These are phyloP conservation scores for Lipomyces spencermartinsiae DNA, from an alignment of 805 yeast species.

Conservation along the genomic window DNA sequence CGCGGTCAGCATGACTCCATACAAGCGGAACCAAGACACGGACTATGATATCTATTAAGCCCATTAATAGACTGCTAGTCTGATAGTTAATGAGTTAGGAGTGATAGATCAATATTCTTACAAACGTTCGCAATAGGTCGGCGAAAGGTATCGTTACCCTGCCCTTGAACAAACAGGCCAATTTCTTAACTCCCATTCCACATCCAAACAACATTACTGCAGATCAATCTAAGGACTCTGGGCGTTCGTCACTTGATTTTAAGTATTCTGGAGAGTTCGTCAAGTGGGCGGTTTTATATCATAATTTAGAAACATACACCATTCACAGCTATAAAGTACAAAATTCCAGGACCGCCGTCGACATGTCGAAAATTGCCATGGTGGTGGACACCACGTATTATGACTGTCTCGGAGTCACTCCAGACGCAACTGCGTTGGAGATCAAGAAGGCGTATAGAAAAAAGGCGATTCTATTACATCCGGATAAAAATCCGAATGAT, in stretches of 20 bases:
- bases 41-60: too few relatives aligned
- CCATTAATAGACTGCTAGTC: too few relatives aligned
- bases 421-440: constrained; percentile 76
- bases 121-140: too few relatives aligned
- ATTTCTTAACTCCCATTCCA: neutral
- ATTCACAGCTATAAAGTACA: neutral
- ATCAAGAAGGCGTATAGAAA: constrained; percentile 94
- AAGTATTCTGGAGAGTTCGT: neutral
- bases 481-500: constrained; percentile 96
- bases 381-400: constrained; percentile 91
- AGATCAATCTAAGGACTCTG: neutral
- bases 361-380: constrained; percentile 54
- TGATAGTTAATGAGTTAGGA: too few relatives aligned
- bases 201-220: neutral
- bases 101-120: too few relatives aligned
- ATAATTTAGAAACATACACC: neutral
- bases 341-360: neutral
- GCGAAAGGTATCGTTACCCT: neutral
- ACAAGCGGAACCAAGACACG: too few relatives aligned
- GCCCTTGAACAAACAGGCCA: neutral
- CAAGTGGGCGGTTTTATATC: neutral
- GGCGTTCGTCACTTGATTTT: neutral
- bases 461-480: constrained; percentile 87
- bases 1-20: too few relatives aligned
- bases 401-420: constrained; percentile 72